phyloP scores from a whole-genome alignment of 257 asterid genomes.

The Echites panduratus region DNA sequence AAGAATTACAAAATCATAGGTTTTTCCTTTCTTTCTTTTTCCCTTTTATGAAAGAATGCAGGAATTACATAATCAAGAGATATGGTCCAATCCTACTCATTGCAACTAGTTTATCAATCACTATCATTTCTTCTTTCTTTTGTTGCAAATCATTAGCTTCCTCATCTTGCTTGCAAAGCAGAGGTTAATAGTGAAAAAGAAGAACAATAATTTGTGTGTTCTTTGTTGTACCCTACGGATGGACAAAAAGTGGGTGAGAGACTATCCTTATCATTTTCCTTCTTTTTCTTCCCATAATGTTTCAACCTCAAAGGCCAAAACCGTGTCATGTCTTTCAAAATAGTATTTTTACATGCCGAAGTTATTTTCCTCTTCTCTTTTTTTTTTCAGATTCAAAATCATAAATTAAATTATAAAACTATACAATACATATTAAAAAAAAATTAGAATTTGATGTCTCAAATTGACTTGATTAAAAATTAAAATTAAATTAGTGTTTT shows the following conservation, averaged over 20 bases:
- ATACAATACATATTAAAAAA: no score
- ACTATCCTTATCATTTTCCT: not conserved
- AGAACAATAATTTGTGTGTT: not conserved
- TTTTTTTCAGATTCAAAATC: no score
- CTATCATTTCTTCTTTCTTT: not conserved
- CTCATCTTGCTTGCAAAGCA: not conserved
- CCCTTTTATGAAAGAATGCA: not conserved
- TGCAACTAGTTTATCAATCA: not conserved
- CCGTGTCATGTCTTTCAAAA: constrained; percentile 11
- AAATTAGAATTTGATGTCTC: no score
- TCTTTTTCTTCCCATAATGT: not conserved
- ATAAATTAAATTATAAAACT: no score
- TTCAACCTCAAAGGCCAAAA: not conserved
- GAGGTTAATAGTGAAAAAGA: not conserved
- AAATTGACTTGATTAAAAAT: no score
- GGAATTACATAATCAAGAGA: not conserved
- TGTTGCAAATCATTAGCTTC: not conserved
- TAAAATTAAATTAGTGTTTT: no score
- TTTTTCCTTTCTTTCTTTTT: not conserved
- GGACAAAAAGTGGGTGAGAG: constrained; percentile 5
- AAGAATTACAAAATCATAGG: not conserved
- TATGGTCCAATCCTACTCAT: not conserved
- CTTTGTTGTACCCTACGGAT: no score
- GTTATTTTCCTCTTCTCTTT: no score
- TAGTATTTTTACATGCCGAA: not conserved